Evolutionary conservation across 73 alveolate genomes (phyloP), one percentile per base, ranked within the genome.

Genomic region (Symbiodinium pilosum): DNA sequence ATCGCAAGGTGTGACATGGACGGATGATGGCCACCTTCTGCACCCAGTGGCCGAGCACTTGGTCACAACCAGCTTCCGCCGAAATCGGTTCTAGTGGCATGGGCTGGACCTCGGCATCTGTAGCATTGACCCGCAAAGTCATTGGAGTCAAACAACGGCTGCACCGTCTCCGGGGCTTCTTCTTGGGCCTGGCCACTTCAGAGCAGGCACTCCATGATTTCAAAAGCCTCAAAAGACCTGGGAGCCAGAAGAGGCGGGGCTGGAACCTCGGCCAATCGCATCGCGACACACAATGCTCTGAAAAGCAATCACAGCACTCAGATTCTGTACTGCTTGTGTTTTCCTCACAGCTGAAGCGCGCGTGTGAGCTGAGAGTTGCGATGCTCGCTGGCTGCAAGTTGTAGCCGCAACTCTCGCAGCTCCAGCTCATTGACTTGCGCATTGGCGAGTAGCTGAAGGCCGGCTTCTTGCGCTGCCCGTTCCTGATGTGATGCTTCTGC

Each of bases 331-430:
- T 12, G 71, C 16, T 30, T 21, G n/a, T 54, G 71, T 64, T 64
- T 64, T 64, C 38, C 32, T 64, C 77, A 64, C 16, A 32, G 77
- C 7, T 32, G 36, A 9, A 64, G 77, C 32, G 77, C 21, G 32
- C 77, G 77, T 2, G 77, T 26, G 28, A 64, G 77, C 77, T 64
- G 77, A 32, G 77, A 64, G 77, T 64, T 64, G 32, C 77, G 77
- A 64, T 64, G 77, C 28, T 88, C 95, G 32, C 75, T 84, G 36
- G 75, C 86, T 11, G 86, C 95, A 34, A 88, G 69, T 83, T 84
- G 95, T 52, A 88, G 47, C 47, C 77, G 75, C 71, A 88, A 34
- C 95, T 88, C 95, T 20, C 95, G 95, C 86, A 88, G 43, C 77
- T 91, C 97, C 75, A 69, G 51, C 77, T 91, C 97, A 30, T 42